These are phyloP conservation scores for Cucumis cinereus DNA, from an alignment of 306 rosid genomes.

Conservation along the genomic window DNA sequence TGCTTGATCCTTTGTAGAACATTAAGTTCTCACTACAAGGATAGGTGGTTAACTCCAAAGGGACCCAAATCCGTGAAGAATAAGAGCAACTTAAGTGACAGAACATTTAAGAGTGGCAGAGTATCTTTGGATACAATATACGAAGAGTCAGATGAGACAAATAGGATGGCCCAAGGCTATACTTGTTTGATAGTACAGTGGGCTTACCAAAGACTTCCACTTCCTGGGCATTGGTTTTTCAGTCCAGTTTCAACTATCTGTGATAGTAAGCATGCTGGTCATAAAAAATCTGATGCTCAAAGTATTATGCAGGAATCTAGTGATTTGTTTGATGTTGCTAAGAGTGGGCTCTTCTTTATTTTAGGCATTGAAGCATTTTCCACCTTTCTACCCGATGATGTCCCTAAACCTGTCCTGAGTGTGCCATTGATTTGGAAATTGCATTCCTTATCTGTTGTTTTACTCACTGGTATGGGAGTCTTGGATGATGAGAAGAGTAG, in stretches of 20 bases:
- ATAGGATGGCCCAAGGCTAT: constrained; percentile 14
- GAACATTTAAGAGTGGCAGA: constrained; percentile 26
- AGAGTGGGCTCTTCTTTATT: constrained; percentile 71
- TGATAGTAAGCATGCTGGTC: constrained; percentile 36
- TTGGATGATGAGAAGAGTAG: constrained; percentile 60
- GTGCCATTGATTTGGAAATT: constrained; percentile 85
- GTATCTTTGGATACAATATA: constrained; percentile 50
- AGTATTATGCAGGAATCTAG: constrained; percentile 20
- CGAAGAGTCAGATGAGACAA: constrained; percentile 56
- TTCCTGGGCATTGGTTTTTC: constrained; percentile 68
- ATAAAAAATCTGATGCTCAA: constrained; percentile 26
- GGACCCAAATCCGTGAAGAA: constrained; percentile 24
- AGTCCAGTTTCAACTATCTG: constrained; percentile 73
- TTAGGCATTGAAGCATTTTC: constrained; percentile 78
- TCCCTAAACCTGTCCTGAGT: constrained; percentile 52
- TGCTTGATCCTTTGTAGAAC: constrained; percentile 39
- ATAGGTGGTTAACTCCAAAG: constrained; percentile 72
- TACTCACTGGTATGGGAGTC: constrained; percentile 72
- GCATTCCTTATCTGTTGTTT: constrained; percentile 71
- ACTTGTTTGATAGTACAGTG: constrained; percentile 49
- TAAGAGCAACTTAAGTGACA: constrained; percentile 18
- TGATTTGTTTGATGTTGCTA: constrained; percentile 51
- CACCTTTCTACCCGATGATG: constrained; percentile 31
- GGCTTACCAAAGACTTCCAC: constrained; percentile 85
- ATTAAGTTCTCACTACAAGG: constrained; percentile 62